These are phyloP conservation scores for Nigrospora sphaerica DNA, from an alignment of 2,329 filamentous ascomycete genomes.

Conservation along the genomic window DNA sequence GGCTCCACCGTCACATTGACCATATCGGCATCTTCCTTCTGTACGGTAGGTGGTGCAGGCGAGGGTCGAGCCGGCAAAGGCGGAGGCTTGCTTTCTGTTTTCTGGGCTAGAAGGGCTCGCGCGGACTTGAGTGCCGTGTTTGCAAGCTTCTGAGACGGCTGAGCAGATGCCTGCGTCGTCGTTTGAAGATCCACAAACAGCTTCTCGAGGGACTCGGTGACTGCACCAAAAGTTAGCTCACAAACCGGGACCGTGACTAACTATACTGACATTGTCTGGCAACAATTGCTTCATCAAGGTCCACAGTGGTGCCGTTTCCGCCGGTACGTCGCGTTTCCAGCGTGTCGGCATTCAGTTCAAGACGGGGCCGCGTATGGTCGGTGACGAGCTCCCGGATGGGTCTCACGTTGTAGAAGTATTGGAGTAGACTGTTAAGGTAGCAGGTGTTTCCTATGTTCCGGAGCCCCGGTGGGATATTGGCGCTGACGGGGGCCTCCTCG, in stretches of 20 bases:
- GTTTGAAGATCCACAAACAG: constrained; percentile 67
- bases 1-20: constrained; percentile 23
- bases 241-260: too few species aligned
- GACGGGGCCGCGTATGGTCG: constrained; percentile 63
- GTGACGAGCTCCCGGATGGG: constrained; percentile 75
- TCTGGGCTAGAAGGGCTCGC: constrained; percentile 12
- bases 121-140: constrained; percentile 65
- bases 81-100: constrained; percentile 26
- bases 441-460: constrained; percentile 96
- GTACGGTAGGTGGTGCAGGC: constrained; percentile 24
- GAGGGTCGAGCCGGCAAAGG: constrained; percentile 43
- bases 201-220: constrained; percentile 63
- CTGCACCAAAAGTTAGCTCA: constrained; percentile 31
- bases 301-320: constrained; percentile 48
- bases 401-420: constrained; percentile 88
- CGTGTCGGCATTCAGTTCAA: constrained; percentile 57
- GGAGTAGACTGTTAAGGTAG: constrained; percentile 92
- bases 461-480: constrained; percentile 72
- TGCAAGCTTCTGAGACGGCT: constrained; percentile 70
- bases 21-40: constrained; percentile 25
- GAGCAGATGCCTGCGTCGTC: constrained; percentile 54
- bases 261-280: constrained; percentile 66
- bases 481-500: constrained; percentile 14
- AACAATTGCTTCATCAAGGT: constrained; percentile 50
- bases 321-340: constrained; percentile 66